Evolutionary conservation across 495 filamentous ascomycete species (phyloP).

Genomic region (Niebla homalea): DNA sequence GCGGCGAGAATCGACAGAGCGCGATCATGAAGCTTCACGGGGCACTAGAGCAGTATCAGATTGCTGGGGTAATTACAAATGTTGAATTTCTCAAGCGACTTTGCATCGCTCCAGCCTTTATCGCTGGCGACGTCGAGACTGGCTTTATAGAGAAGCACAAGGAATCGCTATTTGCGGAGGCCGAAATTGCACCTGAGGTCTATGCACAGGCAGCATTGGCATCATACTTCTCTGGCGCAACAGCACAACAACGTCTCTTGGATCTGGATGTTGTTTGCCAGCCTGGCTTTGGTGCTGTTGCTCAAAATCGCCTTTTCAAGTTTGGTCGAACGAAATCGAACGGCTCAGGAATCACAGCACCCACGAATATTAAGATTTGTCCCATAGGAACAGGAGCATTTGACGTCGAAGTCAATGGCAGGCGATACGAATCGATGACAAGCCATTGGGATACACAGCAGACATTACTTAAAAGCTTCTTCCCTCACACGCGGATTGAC

Average conservation of each 20-base stretch:
- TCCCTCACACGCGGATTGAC: constrained; percentile 66
- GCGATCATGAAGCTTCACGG: constrained; percentile 69
- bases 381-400: constrained; percentile 52
- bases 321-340: constrained; percentile 31
- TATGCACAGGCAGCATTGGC: constrained; percentile 75
- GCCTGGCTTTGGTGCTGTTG: constrained; percentile 40
- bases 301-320: constrained; percentile 40
- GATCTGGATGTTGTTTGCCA: constrained; percentile 18
- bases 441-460: constrained; percentile 28
- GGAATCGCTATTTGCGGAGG: constrained; percentile 52
- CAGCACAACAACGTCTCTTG: constrained; percentile 15
- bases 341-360: constrained; percentile 20
- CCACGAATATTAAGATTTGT: constrained; percentile 50
- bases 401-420: constrained; percentile 47
- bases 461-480: constrained; percentile 41
- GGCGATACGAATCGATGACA: constrained; percentile 31
- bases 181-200: constrained; percentile 45
- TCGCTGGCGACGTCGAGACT: constrained; percentile 82
- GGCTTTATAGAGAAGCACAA: constrained; percentile 87
- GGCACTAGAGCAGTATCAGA: constrained; percentile 82
- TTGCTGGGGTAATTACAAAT: constrained; percentile 87
- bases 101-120: constrained; percentile 66
- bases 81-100: constrained; percentile 90
- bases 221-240: constrained; percentile 38
- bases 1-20: constrained; percentile 59